Percentiles rank a stretch among this genome's conserved stretches.
Conservation (phyloP, 1,284 basidiomycete species). For the Agroathelia rolfsii region DNA sequence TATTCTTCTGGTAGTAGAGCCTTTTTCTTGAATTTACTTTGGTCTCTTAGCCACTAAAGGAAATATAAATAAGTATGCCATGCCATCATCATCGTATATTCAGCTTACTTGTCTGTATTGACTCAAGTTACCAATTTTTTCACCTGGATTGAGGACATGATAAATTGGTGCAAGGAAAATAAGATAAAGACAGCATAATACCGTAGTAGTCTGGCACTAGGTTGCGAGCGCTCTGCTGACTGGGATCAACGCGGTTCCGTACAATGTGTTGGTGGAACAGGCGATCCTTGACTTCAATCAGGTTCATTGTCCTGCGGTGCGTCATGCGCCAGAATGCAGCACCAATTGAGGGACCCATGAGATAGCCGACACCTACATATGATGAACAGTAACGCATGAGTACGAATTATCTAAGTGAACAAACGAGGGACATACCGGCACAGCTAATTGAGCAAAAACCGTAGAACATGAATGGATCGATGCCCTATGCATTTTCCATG, state of each 20-base stretch:
- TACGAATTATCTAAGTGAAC: constrained; percentile 2
- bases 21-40: constrained; percentile 78
- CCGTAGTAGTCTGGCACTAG: constrained; percentile 90
- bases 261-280: constrained; percentile 79
- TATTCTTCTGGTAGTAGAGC: constrained; percentile 53
- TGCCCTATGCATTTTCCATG: constrained; percentile 37
- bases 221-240: constrained; percentile 76
- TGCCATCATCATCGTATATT: no score
- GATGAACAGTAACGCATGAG: constrained; percentile 8
- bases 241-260: constrained; percentile 79
- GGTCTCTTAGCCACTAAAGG: constrained; percentile 78
- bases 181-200: no score
- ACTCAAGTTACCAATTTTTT: constrained; percentile 74
- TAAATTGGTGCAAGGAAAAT: constrained; percentile 5
- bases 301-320: constrained; percentile 57
- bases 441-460: constrained; percentile 69
- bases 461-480: constrained; percentile 84
- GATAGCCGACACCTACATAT: constrained; percentile 62
- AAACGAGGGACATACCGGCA: constrained; percentile 52
- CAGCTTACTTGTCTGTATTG: constrained; percentile 69
- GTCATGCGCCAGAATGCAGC: constrained; percentile 66
- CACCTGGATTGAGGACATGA: constrained; percentile 36
- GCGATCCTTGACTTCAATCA: constrained; percentile 75
- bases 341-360: constrained; percentile 75
- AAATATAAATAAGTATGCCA: constrained; percentile 14